Conservation (phyloP, 768 basidiomycete species). For the Leccinellum albellum region DNA sequence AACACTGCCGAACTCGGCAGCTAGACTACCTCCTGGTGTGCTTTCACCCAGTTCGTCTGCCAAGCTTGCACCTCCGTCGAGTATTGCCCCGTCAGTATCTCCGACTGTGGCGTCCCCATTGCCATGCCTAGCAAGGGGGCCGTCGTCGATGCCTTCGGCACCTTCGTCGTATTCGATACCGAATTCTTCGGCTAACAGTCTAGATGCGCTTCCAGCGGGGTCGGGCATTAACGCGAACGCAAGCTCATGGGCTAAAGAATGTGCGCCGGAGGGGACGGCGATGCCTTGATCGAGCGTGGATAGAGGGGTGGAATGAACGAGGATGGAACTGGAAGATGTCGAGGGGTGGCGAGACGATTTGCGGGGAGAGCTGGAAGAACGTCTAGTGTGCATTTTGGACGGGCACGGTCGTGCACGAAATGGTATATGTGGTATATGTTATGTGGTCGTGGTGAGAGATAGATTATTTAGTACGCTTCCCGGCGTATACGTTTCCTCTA, state of each 20-base stretch:
- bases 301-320: conserved; percentile 26
- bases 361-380: conserved; percentile 25
- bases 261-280: conserved; percentile 32
- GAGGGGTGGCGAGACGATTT: conserved; percentile 31
- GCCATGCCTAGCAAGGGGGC: conserved; percentile 23
- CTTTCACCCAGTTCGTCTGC: conserved; percentile 39
- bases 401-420: neutral
- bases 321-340: conserved; percentile 13
- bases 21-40: conserved; percentile 17
- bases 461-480: neutral
- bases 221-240: conserved; percentile 87
- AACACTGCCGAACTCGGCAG: conserved; percentile 23
- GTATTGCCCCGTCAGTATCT: conserved; percentile 29
- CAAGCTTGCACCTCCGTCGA: conserved; percentile 34
- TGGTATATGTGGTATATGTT: conserved; percentile 8
- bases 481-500: neutral
- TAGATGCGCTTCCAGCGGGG: conserved; percentile 66
- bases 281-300: conserved; percentile 32
- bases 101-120: conserved; percentile 27
- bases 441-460: conserved; percentile 9
- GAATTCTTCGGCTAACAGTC: conserved; percentile 80
- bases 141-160: conserved; percentile 67
- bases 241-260: conserved; percentile 83
- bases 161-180: conserved; percentile 88
- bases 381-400: conserved; percentile 26